phyloP scores from a whole-genome alignment of 768 basidiomycete species.

The Fistulinella prunicolor region DNA sequence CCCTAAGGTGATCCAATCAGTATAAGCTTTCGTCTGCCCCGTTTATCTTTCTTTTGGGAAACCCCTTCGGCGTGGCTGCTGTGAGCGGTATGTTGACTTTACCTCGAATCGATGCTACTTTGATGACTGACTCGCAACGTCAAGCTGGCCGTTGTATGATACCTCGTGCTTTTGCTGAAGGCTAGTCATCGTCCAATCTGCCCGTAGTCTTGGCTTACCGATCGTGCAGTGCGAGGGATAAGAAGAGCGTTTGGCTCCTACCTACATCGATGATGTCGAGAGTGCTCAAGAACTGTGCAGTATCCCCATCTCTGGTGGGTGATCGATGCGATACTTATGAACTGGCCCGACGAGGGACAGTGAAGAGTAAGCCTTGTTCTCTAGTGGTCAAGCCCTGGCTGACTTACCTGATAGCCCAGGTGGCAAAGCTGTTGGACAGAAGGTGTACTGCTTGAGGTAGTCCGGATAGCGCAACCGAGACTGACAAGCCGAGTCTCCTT shows the following conservation, averaged over 20 bases:
- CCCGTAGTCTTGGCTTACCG: background rate
- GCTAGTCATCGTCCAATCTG: background rate
- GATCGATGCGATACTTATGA: constrained; percentile 20
- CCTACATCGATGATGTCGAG: constrained; percentile 13
- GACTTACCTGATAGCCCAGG: constrained; percentile 9
- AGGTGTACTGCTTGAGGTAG: constrained; percentile 1
- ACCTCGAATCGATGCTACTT: background rate
- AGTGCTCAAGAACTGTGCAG: constrained; percentile 4
- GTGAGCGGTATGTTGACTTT: constrained; percentile 5
- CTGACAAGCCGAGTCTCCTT: constrained; percentile 5
- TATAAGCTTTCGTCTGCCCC: constrained; percentile 9
- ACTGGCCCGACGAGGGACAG: constrained; percentile 22
- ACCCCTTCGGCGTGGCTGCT: constrained; percentile 32
- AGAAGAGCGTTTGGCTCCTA: constrained; percentile 1
- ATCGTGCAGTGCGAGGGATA: constrained; percentile 7
- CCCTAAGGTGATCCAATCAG: constrained; percentile 22
- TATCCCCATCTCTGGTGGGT: constrained; percentile 7
- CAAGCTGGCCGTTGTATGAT: constrained; percentile 22
- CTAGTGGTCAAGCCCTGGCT: background rate
- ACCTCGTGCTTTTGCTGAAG: constrained; percentile 3
- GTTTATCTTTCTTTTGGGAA: constrained; percentile 17
- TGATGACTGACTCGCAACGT: constrained; percentile 3
- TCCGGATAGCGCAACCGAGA: constrained; percentile 2
- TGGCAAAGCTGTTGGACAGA: constrained; percentile 10
- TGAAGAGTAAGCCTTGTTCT: constrained; percentile 11